These are phyloP conservation scores for Rhodotorula sp. DNA, from an alignment of 1,284 basidiomycete species.

Conservation along the genomic window DNA sequence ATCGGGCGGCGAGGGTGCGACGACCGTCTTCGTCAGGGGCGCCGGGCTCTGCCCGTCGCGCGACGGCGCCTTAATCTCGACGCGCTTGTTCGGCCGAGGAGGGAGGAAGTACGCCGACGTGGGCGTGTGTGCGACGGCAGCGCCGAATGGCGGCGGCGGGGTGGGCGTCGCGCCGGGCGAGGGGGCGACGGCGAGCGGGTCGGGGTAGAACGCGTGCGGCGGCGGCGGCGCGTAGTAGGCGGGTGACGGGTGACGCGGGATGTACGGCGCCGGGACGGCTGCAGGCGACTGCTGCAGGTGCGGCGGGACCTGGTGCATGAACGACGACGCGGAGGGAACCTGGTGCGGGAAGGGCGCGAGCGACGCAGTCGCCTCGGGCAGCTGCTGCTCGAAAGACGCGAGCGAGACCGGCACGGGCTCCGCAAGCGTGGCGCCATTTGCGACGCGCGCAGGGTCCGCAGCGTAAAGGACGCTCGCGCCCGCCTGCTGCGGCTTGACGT, in stretches of 20 bases:
- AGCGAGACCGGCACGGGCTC: not conserved
- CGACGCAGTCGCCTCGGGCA: not conserved
- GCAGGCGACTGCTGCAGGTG: slow-evolving; percentile 23
- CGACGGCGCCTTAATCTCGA: slow-evolving; percentile 41
- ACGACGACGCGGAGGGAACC: not conserved
- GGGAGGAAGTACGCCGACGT: slow-evolving; percentile 37
- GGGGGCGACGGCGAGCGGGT: slow-evolving; percentile 19
- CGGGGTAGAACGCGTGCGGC: slow-evolving; percentile 28
- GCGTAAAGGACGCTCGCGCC: slow-evolving; percentile 36
- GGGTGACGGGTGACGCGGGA: slow-evolving; percentile 27
- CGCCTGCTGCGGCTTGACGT: slow-evolving; percentile 17
- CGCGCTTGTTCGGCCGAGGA: slow-evolving; percentile 17
- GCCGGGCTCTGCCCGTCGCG: slow-evolving; percentile 25
- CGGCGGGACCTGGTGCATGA: slow-evolving; percentile 34
- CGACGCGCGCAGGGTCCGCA: slow-evolving; percentile 25
- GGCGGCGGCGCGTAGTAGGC: slow-evolving; percentile 22
- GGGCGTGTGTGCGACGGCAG: slow-evolving; percentile 8
- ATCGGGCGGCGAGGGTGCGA: not conserved
- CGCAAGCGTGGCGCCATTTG: not conserved
- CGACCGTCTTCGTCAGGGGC: not conserved
- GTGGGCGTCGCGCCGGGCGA: slow-evolving; percentile 29
- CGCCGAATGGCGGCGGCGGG: slow-evolving; percentile 15
- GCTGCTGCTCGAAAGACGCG: slow-evolving; percentile 4
- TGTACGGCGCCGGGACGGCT: slow-evolving; percentile 2
- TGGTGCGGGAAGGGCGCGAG: not conserved